Evolutionary conservation across 495 filamentous ascomycete genomes (phyloP).

Genomic region (Penicillium malachiteum): DNA sequence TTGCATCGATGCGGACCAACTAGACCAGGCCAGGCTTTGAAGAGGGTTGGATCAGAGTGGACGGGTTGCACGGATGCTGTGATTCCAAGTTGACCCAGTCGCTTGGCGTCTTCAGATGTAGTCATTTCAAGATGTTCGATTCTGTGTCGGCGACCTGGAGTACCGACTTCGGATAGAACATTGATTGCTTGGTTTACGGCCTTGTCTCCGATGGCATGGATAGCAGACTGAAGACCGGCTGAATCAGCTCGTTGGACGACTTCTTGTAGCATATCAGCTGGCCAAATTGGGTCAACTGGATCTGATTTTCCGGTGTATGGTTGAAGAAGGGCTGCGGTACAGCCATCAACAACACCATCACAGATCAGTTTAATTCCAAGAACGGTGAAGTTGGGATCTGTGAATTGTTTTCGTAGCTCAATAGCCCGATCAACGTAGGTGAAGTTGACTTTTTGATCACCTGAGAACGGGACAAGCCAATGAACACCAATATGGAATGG

Average conservation of each 20-base stretch:
- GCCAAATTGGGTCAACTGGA: constrained; percentile 56
- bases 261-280: constrained; percentile 45
- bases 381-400: constrained; percentile 54
- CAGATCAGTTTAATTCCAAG: constrained; percentile 69
- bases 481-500: constrained; percentile 62
- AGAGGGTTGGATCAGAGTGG: constrained; percentile 59
- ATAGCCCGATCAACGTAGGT: constrained; percentile 55
- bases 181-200: constrained; percentile 57
- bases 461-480: constrained; percentile 51
- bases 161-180: constrained; percentile 46
- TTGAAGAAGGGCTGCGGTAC: constrained; percentile 60
- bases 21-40: constrained; percentile 58
- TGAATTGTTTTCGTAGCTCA: constrained; percentile 49
- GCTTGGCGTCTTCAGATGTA: constrained; percentile 48
- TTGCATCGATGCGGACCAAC: constrained; percentile 53
- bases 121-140: constrained; percentile 64
- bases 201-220: constrained; percentile 65
- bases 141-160: constrained; percentile 44
- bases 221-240: constrained; percentile 59
- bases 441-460: constrained; percentile 24
- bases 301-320: constrained; percentile 52
- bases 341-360: constrained; percentile 66
- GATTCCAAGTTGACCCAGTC: constrained; percentile 56
- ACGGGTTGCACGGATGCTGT: constrained; percentile 64
- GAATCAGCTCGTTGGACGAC: constrained; percentile 54